Evolutionary conservation across 2,329 filamentous ascomycete genomes (phyloP).

Genomic region (Colletotrichum plurivorum): DNA sequence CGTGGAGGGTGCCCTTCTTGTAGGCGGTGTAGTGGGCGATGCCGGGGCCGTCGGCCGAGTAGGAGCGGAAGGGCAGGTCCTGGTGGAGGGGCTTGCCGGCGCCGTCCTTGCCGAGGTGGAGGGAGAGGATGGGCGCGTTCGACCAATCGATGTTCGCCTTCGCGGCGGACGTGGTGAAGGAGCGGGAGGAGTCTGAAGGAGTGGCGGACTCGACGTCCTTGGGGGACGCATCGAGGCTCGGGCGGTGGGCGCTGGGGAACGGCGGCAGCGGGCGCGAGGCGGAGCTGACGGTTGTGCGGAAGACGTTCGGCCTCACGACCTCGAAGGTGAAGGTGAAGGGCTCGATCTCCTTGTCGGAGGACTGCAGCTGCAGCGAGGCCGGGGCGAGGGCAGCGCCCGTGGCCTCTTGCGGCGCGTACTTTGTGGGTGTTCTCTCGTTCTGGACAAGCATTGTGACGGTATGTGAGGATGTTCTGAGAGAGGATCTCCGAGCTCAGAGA

Average conservation of each 20-base stretch:
- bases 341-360: constrained; percentile 37
- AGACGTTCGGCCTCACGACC: constrained; percentile 72
- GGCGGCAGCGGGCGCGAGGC: constrained; percentile 74
- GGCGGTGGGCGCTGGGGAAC: constrained; percentile 71
- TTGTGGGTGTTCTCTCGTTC: constrained; percentile 29
- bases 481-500: neutral
- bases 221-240: constrained; percentile 41
- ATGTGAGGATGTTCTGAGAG: neutral
- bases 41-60: constrained; percentile 72
- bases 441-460: constrained; percentile 31
- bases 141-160: constrained; percentile 72
- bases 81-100: constrained; percentile 68
- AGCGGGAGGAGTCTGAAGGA: constrained; percentile 49
- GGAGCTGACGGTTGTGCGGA: constrained; percentile 77
- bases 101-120: constrained; percentile 67
- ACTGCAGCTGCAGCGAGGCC: constrained; percentile 29
- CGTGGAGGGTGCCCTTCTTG: constrained; percentile 73
- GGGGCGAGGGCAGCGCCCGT: neutral
- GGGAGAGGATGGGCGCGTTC: constrained; percentile 62
- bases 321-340: constrained; percentile 74
- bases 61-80: constrained; percentile 77
- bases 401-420: constrained; percentile 33
- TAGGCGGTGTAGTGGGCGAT: constrained; percentile 76
- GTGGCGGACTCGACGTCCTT: constrained; percentile 42
- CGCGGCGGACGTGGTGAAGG: constrained; percentile 48